phyloP scores from a whole-genome alignment of 768 basidiomycete species.

The Gymnopilus dilepis region DNA sequence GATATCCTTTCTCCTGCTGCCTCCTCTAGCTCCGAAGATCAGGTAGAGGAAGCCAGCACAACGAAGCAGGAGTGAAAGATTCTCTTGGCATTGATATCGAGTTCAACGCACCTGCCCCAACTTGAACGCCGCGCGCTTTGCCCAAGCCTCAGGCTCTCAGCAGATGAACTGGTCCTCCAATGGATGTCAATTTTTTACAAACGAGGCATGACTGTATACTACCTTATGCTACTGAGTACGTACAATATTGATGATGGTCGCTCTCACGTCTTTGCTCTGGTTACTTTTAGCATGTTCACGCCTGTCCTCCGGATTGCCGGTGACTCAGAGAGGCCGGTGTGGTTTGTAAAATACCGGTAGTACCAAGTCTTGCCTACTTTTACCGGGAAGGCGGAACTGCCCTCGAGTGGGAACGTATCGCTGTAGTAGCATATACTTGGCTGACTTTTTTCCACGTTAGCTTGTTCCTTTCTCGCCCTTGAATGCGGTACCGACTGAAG shows the following conservation, averaged over 20 bases:
- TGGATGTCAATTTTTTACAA: no score
- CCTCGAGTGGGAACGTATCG: not conserved
- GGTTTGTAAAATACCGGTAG: not conserved
- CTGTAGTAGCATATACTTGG: not conserved
- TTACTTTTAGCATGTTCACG: not conserved
- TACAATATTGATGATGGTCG: no score
- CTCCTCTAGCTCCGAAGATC: no score
- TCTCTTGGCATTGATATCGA: no score
- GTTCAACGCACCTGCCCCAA: no score
- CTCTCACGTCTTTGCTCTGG: not conserved
- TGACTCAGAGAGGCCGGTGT: not conserved
- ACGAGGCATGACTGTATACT: no score
- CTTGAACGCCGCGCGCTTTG: no score
- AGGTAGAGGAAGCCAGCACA: no score
- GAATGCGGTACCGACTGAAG: not conserved
- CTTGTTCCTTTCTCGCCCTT: not conserved
- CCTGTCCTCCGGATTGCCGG: not conserved
- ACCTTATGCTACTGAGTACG: no score
- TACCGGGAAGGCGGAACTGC: not conserved
- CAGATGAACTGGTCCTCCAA: no score
- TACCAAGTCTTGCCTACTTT: not conserved
- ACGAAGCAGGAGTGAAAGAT: no score
- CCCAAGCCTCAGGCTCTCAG: no score
- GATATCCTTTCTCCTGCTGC: not conserved
- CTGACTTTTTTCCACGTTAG: not conserved